Evolutionary conservation across 192 early-diverging fungal species (phyloP).

Genomic region (Backusella circina): DNA sequence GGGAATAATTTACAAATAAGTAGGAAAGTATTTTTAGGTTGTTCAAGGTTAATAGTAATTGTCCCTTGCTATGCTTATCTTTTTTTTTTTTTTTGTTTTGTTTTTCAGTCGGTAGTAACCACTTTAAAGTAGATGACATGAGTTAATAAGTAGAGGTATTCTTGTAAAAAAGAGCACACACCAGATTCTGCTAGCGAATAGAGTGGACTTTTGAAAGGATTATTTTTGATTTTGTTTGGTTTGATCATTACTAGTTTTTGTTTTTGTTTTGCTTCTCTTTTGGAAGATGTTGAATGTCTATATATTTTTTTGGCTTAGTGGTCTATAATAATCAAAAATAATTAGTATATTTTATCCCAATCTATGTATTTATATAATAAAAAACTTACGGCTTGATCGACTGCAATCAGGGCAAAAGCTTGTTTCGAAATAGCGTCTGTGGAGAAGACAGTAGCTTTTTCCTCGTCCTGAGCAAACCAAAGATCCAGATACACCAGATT

Average conservation of each 20-base stretch:
- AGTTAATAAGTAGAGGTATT: neutral
- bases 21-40: neutral
- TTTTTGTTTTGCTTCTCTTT: neutral
- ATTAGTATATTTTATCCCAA: neutral
- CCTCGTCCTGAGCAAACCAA: constrained; percentile 12
- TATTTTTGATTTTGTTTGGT: constrained; percentile 7
- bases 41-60: neutral
- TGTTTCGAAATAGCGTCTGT: constrained; percentile 34
- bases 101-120: neutral
- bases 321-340: neutral
- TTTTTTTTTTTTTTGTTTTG: neutral
- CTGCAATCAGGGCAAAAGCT: constrained; percentile 33
- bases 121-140: neutral
- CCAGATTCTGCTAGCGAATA: neutral
- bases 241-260: neutral
- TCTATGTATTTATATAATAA: neutral
- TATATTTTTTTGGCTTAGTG: neutral
- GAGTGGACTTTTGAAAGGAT: neutral
- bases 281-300: neutral
- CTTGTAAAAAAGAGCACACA: neutral
- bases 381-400: constrained; percentile 16
- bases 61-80: neutral
- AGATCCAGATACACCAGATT: neutral
- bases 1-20: constrained; percentile 10
- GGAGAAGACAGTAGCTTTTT: constrained; percentile 32